These are phyloP conservation scores for Barnettozyma pratensis DNA, from an alignment of 805 yeast species.

Conservation along the genomic window DNA sequence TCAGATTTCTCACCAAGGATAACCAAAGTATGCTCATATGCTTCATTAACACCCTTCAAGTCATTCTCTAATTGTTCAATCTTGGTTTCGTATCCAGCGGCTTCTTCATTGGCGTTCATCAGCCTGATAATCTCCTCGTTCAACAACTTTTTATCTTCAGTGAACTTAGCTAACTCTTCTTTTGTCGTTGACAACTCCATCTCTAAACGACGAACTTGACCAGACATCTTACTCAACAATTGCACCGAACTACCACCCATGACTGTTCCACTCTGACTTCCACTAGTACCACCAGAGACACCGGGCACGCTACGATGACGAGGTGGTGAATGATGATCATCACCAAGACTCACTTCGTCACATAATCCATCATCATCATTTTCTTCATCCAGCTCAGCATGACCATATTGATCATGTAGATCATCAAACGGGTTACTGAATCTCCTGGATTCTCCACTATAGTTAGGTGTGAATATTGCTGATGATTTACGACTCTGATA, in stretches of 20 bases:
- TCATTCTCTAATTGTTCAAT: conserved; percentile 35
- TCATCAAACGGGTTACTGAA: too few species aligned
- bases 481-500: conserved; percentile 25
- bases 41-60: conserved; percentile 24
- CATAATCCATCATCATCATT: conserved; percentile 7
- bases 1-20: conserved; percentile 86
- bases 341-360: conserved; percentile 8
- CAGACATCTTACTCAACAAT: conserved; percentile 66
- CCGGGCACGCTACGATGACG: not conserved
- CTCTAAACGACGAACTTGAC: conserved; percentile 75
- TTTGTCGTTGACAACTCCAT: conserved; percentile 62
- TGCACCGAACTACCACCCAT: conserved; percentile 44
- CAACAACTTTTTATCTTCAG: conserved; percentile 56
- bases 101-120: conserved; percentile 49
- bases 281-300: not conserved
- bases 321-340: conserved; percentile 2
- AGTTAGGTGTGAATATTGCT: not conserved
- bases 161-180: conserved; percentile 54
- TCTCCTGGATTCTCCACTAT: too few species aligned
- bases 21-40: conserved; percentile 57
- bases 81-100: conserved; percentile 29
- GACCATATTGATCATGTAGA: too few species aligned
- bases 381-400: not conserved
- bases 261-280: conserved; percentile 10
- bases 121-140: conserved; percentile 62